Evolutionary conservation across 148 eudicot species (phyloP), one percentile per base, ranked within the genome.

Genomic region (Vaccinium macrocarpon): DNA sequence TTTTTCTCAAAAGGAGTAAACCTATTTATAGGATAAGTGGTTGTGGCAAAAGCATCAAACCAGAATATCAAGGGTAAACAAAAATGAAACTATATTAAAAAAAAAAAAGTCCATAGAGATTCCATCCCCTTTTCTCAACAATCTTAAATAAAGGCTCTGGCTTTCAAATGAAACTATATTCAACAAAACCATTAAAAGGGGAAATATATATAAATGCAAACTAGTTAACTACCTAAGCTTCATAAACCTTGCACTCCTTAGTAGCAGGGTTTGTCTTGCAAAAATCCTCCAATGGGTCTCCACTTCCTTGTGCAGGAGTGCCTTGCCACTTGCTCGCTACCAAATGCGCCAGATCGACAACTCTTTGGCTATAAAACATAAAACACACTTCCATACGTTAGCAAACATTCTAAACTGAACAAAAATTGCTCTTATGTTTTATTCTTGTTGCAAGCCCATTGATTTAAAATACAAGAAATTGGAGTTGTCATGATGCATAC

Each of bases 281-380:
- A 88, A 86, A 97, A 75, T 93, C 99, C 87, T 97, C 99, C 96
- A 97, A 87, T 21, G 98, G 93, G 66, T 95, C 99, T 79, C 98
- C 98, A 19, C 97, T 95, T 86, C 88, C 95, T 23, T 76, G 51
- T 62, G 51, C 90, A 14, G 92, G 81, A 68, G 35, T 62, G n/a
- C 97, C 99, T 1, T 96, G 99, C 99, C 99, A 97, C 83, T 95
- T 91, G 86, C 82, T 85, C 48, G 99, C 99, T 78, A 97, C 97
- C 49, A 97, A 87, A 85, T 95, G 93, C 15, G 99, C 98, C 92
- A 97, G 92, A 89, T 97, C 99, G 21, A 97, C 99, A 76, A 97
- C 99, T 79, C 99, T 79, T 92, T 97, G 99, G 88, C 99, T 97
- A 81, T 88, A 87, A 23, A 81, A 35, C 0, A 29, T 1, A 3